Evolutionary conservation across 1,284 basidiomycete genomes (phyloP), one percentile per base, ranked within the genome.

Genomic region (Cryptococcus sp.): DNA sequence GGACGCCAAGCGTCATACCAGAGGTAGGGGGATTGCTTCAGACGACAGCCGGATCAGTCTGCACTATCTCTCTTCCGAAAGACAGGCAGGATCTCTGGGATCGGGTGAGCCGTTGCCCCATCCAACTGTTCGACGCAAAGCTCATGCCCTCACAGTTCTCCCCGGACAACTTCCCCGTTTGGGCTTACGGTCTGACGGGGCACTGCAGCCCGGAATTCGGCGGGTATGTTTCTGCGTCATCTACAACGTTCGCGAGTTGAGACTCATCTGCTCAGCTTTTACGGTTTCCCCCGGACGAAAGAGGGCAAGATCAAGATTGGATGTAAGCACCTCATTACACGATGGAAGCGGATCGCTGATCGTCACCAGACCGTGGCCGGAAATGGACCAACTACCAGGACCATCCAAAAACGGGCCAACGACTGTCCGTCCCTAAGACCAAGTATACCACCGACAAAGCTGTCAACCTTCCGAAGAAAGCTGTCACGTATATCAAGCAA

Each of bases 361-460:
- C n/a, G n/a, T n/a, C n/a, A n/a, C n/a, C n/a, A n/a, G n/a, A 64
- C 38, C 59, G 65, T 15, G 62, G 56, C 6, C 47, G 57, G 10
- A 70, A 68, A 54, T 69, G 64, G 66, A 71, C 68, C 46, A 69
- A 71, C 47, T 67, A 58, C 46, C 61, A 68, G 39, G 56, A 60
- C 17, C 51, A 66, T 38, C 57, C 65, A 7, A 61, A 61, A 20
- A 66, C 66, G 7, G 61, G 61, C 16, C 50, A 59, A 60, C 57
- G 49, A 56, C 60, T 62, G 19, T 2, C 39, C 17, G 20, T n/a
- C n/a, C n/a, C n/a, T n/a, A n/a, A n/a, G n/a, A n/a, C n/a, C n/a
- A n/a, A n/a, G n/a, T n/a, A n/a, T n/a, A n/a, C n/a, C n/a, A n/a
- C n/a, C n/a, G n/a, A n/a, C n/a, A n/a, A n/a, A n/a, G n/a, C n/a